Evolutionary conservation across 805 yeast species (phyloP).

Genomic region (Ogataea nitratoaversa): DNA sequence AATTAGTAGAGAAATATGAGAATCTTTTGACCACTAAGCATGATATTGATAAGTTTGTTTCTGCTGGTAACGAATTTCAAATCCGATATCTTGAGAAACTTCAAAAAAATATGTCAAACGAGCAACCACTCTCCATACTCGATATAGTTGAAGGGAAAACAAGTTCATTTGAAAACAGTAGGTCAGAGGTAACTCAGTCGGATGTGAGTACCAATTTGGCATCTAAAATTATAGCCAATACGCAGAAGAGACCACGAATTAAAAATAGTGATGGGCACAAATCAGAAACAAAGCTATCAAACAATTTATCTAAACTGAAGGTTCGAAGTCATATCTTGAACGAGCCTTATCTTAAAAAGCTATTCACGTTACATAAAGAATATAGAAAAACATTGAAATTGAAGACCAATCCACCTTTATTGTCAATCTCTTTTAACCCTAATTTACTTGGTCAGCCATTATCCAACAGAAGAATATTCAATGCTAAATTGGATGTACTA

Average conservation of each 20-base stretch:
- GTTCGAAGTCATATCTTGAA: not conserved
- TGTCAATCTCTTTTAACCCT: slow-evolving; percentile 12
- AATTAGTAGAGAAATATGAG: slow-evolving; percentile 5
- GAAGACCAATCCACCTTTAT: slow-evolving; percentile 12
- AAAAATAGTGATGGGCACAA: no score
- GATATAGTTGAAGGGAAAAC: slow-evolving; percentile 5
- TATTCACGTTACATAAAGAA: slow-evolving; percentile 8
- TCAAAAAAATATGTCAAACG: slow-evolving; percentile 4
- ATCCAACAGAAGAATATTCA: slow-evolving; percentile 12
- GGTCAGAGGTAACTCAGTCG: no score
- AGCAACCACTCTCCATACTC: slow-evolving; percentile 3
- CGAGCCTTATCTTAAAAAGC: not conserved
- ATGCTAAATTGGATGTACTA: slow-evolving; percentile 14
- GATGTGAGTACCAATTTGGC: no score
- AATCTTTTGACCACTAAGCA: slow-evolving; percentile 5
- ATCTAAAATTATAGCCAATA: no score
- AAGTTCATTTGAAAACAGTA: no score
- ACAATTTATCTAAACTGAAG: not conserved
- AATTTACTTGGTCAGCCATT: slow-evolving; percentile 23
- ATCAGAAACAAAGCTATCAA: not conserved
- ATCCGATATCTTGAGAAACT: slow-evolving; percentile 1
- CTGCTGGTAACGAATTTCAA: not conserved
- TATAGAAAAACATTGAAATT: slow-evolving; percentile 9
- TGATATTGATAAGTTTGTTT: slow-evolving; percentile 1
- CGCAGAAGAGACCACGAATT: no score